Evolutionary conservation across 2,329 filamentous ascomycete genomes (phyloP), one percentile per base, ranked within the genome.

Genomic region (Fusarium sp.): DNA sequence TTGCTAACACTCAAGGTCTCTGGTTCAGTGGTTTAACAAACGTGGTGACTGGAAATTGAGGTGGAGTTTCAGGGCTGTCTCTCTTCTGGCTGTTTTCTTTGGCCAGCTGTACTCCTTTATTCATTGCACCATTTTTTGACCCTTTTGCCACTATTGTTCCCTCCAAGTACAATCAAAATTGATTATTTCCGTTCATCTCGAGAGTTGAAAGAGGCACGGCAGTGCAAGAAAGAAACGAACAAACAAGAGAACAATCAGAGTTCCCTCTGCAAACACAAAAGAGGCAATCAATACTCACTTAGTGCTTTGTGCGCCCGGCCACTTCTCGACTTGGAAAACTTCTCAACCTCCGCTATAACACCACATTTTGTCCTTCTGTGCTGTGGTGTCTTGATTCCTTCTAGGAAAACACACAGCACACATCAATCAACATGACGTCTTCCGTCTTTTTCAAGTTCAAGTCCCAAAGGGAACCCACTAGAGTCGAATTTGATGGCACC

Each of bases 391-490:
- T 61, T 68, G 65, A 58, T 70, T 68, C 64, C 67, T 65, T 71
- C 72, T 78, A 74, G 73, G 67, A 70, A 49, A 75, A 69, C 69
- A 73, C 61, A 63, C 59, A 68, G 65, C 62, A 69, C 68, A 55
- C 59, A 59, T 56, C 69, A 65, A 67, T 79, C 83, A 89, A 77
- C 77, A 97, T 97, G 94, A 89, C 93, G 79, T 97, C 96, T 62
- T 98, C 94, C 73, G 96, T 99, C 78, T 98, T 97, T 83, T 99
- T 97, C 92, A 97, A 97, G 84, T 99, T 99, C 90, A 98, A 97
- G 84, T 98, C 95, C 74, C 93, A 96, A 79, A 97, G 93, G 84
- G 96, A 98, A 79, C 93, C 93, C 65, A 93, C 93, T 62, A 90
- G 94, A 77, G 93, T 99, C 76, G 92, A 94, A 77, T 98, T 99